Conservation (phyloP, 495 filamentous ascomycete genomes). For the Aspergillus ostianus region DNA sequence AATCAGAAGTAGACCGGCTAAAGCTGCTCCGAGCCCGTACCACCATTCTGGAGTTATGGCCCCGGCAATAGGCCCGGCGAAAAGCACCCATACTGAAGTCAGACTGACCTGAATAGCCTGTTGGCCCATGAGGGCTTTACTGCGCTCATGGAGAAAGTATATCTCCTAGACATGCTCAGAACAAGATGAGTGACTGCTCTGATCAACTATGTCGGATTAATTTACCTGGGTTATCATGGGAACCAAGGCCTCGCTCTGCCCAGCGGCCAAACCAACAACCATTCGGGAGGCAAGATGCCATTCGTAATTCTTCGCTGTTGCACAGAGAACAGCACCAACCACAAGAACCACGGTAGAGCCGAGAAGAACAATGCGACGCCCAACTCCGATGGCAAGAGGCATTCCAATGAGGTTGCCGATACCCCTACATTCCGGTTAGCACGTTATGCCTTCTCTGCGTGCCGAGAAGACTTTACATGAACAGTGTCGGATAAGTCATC, state of each 20-base stretch:
- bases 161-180: conserved; percentile 23
- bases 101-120: conserved; percentile 30
- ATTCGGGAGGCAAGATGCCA: conserved; percentile 31
- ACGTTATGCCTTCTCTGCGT: neutral
- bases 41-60: conserved; percentile 36
- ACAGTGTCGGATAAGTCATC: conserved; percentile 34
- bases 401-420: conserved; percentile 41
- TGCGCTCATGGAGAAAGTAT: conserved; percentile 36
- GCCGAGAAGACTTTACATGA: conserved; percentile 17
- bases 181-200: too few relatives aligned
- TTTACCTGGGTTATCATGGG: conserved; percentile 40
- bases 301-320: conserved; percentile 20
- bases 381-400: conserved; percentile 40
- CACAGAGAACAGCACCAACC: conserved; percentile 24
- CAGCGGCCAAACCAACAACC: conserved; percentile 31
- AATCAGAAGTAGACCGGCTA: conserved; percentile 38
- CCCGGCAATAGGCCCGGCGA: conserved; percentile 34
- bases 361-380: conserved; percentile 37
- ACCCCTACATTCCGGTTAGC: conserved; percentile 21
- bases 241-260: conserved; percentile 33
- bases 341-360: conserved; percentile 27
- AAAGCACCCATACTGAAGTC: conserved; percentile 29
- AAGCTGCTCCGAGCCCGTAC: conserved; percentile 34
- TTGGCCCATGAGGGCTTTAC: conserved; percentile 33
- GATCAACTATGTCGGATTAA: too few relatives aligned